Evolutionary conservation across 805 yeast species (phyloP), one percentile per base, ranked within the genome.

Genomic region (Candida tallmaniae): DNA sequence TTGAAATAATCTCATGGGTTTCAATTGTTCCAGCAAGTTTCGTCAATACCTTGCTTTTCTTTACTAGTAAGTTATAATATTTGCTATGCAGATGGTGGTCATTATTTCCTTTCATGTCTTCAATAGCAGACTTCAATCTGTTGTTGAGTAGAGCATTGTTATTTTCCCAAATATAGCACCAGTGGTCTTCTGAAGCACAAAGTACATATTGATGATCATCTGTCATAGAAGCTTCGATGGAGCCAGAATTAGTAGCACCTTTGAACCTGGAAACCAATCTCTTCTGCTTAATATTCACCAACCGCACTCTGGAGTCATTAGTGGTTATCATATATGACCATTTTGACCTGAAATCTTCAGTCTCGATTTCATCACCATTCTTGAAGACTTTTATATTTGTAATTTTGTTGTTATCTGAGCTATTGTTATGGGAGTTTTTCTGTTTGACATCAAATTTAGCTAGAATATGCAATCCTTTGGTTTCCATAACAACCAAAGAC

Each of bases 131-230:
- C 21, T 53, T 58, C 34, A 68, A 48, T 45, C 48, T 61, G 43
- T 55, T 68, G 51, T 61, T 71, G 44, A 60, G 61, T 46, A 60
- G 62, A 23, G 57, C 49, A 35, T 65, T 63, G 42, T 65, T 60
- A 45, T 67, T 56, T 36, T 73, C 70, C 97, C 97, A 90, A 9
- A 85, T 61, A 50, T 88, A 89, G 10, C 84, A 75, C 78, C 88
- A 78, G 46, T 84, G 86, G 58, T 89, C 93, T 52, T 89, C 96
- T 9, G 94, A 83, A 0, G 95, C 95, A 6, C 83, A 69, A 6
- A 88, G 70, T 5, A 88, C 70, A 48, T 74, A 75, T 9, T 60
- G 50, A 34, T 66, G 59, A 46, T 78, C 78, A 33, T 76, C 85
- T 16, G 80, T 74, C 2, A 74, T 50, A 0, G 74, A 58, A 0